Conservation (phyloP, 225 moss, liverwort and hornwort species). For the Straminergon stramineum region DNA sequence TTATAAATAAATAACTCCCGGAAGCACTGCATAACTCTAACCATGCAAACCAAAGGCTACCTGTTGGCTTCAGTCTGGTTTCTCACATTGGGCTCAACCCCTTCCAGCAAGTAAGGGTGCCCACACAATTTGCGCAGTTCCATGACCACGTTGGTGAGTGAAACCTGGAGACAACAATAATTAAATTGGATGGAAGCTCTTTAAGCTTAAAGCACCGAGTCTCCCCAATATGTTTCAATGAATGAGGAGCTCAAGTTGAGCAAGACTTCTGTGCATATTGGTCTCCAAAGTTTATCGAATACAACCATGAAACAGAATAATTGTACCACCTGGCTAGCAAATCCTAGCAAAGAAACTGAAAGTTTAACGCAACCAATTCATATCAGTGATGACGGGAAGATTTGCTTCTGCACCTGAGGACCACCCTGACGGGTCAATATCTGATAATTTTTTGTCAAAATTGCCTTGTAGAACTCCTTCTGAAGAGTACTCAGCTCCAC, state of each 20-base stretch:
- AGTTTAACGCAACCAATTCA: not conserved
- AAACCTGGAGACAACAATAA: slow-evolving; percentile 46
- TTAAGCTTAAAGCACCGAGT: not conserved
- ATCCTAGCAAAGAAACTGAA: not conserved
- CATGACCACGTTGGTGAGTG: slow-evolving; percentile 92
- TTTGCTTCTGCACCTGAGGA: slow-evolving; percentile 52
- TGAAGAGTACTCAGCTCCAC: slow-evolving; percentile 83
- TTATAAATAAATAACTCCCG: not conserved
- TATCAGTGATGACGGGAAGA: not conserved
- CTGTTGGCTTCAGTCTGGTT: slow-evolving; percentile 90
- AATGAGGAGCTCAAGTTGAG: not conserved
- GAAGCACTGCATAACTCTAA: not conserved
- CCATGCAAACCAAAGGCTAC: slow-evolving; percentile 27
- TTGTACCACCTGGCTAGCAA: not conserved
- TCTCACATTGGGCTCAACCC: slow-evolving; percentile 76
- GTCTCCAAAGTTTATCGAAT: not conserved
- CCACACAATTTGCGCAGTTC: slow-evolving; percentile 95
- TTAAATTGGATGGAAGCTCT: not conserved
- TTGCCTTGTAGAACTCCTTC: slow-evolving; percentile 83
- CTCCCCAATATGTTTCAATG: not conserved
- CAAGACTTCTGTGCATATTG: not conserved
- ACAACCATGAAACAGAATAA: not conserved
- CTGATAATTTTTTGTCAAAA: slow-evolving; percentile 74
- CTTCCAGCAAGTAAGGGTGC: slow-evolving; percentile 92
- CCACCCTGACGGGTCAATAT: slow-evolving; percentile 84